phyloP scores from a whole-genome alignment of 768 basidiomycete species.

The Pisolithus albus region DNA sequence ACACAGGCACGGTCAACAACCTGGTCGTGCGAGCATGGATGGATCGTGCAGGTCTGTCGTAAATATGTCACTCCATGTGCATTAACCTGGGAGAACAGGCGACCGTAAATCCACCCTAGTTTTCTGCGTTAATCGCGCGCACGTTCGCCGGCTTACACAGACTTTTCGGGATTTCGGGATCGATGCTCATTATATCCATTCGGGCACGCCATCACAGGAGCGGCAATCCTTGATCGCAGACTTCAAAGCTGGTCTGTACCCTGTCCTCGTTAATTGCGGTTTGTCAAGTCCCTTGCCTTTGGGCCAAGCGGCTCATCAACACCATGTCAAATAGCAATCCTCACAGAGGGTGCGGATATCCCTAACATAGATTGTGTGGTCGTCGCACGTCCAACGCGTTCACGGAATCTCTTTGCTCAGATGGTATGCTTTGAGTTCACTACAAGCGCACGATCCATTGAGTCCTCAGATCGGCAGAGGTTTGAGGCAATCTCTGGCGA shows the following conservation, averaged over 20 bases:
- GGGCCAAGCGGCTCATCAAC: not conserved
- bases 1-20: constrained; percentile 69
- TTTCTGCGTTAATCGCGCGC: constrained; percentile 84
- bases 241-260: constrained; percentile 70
- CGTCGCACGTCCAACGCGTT: constrained; percentile 82
- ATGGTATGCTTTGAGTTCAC: constrained; percentile 51
- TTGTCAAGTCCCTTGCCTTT: constrained; percentile 14
- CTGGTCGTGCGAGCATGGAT: constrained; percentile 81
- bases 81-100: constrained; percentile 25
- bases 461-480: constrained; percentile 79
- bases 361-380: constrained; percentile 91
- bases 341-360: constrained; percentile 93
- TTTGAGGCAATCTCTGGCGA: constrained; percentile 75
- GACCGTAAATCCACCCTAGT: constrained; percentile 80
- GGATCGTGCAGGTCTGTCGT: constrained; percentile 65
- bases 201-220: constrained; percentile 56
- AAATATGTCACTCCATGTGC: constrained; percentile 4
- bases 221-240: constrained; percentile 55
- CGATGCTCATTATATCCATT: constrained; percentile 78
- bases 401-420: constrained; percentile 83
- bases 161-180: constrained; percentile 68
- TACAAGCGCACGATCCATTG: not conserved
- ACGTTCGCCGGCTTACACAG: constrained; percentile 69
- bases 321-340: constrained; percentile 44
- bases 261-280: constrained; percentile 90